Base-by-base conservation (phyloP, 2,329 filamentous ascomycete genomes). In the Aspergillus clavatus region DNA sequence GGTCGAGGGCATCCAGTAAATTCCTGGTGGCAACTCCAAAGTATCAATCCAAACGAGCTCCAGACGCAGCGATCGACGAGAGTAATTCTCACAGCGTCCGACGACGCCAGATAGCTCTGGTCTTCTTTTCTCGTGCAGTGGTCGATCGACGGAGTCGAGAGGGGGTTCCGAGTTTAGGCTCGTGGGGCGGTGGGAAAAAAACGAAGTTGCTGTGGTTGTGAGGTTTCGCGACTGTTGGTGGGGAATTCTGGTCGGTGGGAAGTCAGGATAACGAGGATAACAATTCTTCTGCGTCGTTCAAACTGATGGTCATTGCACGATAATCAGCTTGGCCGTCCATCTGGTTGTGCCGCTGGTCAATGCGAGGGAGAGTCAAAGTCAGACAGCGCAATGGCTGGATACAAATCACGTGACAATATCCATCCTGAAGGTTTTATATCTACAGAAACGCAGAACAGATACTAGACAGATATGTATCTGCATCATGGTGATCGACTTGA, bases 121-220 rank as follows among this genome's bases (percentile, higher is more conserved):
- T 42, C 31, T 41, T 40, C n/a, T n/a, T 52, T 43, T 44, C 42
- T 42, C 28, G 45, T 50, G 43, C 45, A 23, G 40, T 45, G 50
- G 55, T 52, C 51, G 52, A 54, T 49, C 47, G 45, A 53, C 49
- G 53, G 50, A 52, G 48, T 50, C 44, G 50, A 51, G 48, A 50
- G 48, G 51, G 48, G 46, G 46, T 51, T 53, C 54, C 54, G 52
- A 55, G 51, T 47, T 55, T 60, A 54, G 57, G 54, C 57, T 57
- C 47, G 55, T 56, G 58, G 58, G 55, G 51, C 57, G 54, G 56
- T 60, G 50, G 50, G 40, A 35, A 48, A 45, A 46, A 39, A n/a
- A n/a, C n/a, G n/a, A 40, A 38, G 41, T 26, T 45, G 46, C 27
- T 23, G 26, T 27, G 8, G 26, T 31, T 31, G 23, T 4, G 23